Conservation (phyloP, 306 rosid species). For the Lathyrus tuberosus region DNA sequence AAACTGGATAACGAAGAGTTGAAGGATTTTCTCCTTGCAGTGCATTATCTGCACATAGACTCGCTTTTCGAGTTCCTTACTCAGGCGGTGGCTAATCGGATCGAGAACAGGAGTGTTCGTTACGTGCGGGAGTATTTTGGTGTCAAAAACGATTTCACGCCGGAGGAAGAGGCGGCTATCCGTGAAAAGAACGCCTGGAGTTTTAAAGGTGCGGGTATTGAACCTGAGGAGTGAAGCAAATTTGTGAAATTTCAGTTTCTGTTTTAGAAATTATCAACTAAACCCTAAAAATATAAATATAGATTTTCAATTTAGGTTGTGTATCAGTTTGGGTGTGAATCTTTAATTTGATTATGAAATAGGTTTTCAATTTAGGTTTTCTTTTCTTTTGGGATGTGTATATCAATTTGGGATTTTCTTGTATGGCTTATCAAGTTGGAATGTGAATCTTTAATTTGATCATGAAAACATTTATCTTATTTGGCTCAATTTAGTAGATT, state of each 20-base stretch:
- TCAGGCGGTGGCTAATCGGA: neutral
- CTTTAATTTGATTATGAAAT: no score
- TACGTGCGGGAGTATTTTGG: conserved; percentile 5
- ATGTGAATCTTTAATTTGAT: no score
- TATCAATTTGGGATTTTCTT: no score
- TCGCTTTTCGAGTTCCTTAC: neutral
- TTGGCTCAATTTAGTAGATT: neutral
- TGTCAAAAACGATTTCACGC: neutral
- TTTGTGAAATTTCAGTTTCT: neutral
- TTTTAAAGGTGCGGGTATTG: neutral
- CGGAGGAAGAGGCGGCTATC: neutral
- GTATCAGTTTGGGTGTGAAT: no score
- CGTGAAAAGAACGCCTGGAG: neutral
- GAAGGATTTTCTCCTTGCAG: neutral
- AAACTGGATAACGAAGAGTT: neutral
- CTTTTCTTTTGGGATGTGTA: no score
- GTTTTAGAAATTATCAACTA: neutral
- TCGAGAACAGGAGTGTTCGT: neutral
- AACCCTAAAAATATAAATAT: neutral
- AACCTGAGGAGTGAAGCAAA: neutral
- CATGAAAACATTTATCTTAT: neutral
- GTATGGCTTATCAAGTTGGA: no score
- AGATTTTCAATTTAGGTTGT: neutral
- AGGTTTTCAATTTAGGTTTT: no score
- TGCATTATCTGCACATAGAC: neutral